Base-by-base conservation (phyloP, 495 filamentous ascomycete genomes). In the Penicillium canescens region DNA sequence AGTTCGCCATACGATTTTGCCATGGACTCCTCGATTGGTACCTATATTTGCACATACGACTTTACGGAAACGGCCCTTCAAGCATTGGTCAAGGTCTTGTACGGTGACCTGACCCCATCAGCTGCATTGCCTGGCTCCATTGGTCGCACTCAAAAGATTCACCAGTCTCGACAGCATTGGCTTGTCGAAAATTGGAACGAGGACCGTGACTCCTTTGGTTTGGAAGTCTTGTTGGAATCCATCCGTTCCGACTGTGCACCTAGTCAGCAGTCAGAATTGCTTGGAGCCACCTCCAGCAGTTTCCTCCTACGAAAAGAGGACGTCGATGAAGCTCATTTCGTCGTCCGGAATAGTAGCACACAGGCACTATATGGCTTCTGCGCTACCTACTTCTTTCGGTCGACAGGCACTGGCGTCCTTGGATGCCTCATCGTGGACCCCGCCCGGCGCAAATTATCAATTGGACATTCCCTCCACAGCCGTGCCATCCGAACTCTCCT, bases 1-100 rank as follows among this genome's bases (percentile, higher is more conserved):
- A 95, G 90, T 69, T 95, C 91, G 7, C 91, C 91, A 1, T 96
- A 95, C 68, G 91, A 96, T 67, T 96, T 96, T 68, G 91, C 90
- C n/a, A 91, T 89, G 84, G 91, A 96, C 55, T 82, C 85, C 46
- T 80, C 85, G 3, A 89, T 96, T 26, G 87, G 87, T 8, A 95
- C 91, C 4, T 96, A 95, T 63, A 78, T 96, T 42, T 96, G 91
- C 71, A 96, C 91, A 0, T 96, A 92, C 62, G 91, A 96, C 73
- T 95, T 94, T 64, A 96, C 91, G 4, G 91, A 96, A 59, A 92
- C 89, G 0, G 91, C 91, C 20, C 81, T 96, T 74, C 82, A 85
- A 48, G 88, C 91, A 2, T 73, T 96, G 8, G 90, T 92, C 26
- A 86, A 91, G 40, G 86, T 88, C 5, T 67, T 96, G 2, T 91